Percentiles rank a stretch among this genome's conserved stretches.
phyloP scores from a whole-genome alignment of 2,329 filamentous ascomycete genomes.

The Alternaria sp. region DNA sequence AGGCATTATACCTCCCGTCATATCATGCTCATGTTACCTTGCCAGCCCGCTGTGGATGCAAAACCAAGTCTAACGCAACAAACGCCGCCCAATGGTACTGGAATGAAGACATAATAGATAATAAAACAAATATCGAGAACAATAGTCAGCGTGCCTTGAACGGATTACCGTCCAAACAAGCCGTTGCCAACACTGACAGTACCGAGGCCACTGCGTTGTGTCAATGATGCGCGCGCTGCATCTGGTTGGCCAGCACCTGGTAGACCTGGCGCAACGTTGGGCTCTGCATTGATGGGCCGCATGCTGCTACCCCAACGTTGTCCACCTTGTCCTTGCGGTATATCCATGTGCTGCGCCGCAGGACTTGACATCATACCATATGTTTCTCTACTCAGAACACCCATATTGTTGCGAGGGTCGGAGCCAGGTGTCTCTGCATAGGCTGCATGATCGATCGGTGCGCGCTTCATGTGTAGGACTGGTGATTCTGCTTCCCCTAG shows the following conservation, averaged over 20 bases:
- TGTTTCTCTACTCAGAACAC: slow-evolving; percentile 35
- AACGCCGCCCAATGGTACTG: slow-evolving; percentile 8
- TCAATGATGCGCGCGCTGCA: slow-evolving; percentile 30
- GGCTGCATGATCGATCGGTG: slow-evolving; percentile 38
- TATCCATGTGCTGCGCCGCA: slow-evolving; percentile 35
- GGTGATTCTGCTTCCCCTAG: slow-evolving; percentile 48
- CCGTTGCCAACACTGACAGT: slow-evolving; percentile 45
- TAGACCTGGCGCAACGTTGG: slow-evolving; percentile 23
- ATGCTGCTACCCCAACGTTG: slow-evolving; percentile 37
- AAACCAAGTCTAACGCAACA: slow-evolving; percentile 7
- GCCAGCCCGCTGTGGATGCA: slow-evolving; percentile 7
- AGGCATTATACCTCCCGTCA: slow-evolving; percentile 6
- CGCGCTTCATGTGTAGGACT: slow-evolving; percentile 50
- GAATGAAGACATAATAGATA: slow-evolving; percentile 1
- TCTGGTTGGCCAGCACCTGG: slow-evolving; percentile 37
- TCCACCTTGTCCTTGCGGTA: slow-evolving; percentile 36
- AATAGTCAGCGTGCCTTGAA: background rate
- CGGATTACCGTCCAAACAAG: slow-evolving; percentile 43
- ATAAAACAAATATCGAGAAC: slow-evolving; percentile 15
- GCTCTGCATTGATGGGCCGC: slow-evolving; percentile 28
- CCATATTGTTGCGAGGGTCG: slow-evolving; percentile 36
- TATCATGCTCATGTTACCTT: slow-evolving; percentile 2
- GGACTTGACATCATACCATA: slow-evolving; percentile 46
- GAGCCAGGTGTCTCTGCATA: slow-evolving; percentile 41
- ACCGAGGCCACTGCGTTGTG: slow-evolving; percentile 43